Conservation (phyloP, 495 filamentous ascomycete species). For the Trichoderma parareesei region DNA sequence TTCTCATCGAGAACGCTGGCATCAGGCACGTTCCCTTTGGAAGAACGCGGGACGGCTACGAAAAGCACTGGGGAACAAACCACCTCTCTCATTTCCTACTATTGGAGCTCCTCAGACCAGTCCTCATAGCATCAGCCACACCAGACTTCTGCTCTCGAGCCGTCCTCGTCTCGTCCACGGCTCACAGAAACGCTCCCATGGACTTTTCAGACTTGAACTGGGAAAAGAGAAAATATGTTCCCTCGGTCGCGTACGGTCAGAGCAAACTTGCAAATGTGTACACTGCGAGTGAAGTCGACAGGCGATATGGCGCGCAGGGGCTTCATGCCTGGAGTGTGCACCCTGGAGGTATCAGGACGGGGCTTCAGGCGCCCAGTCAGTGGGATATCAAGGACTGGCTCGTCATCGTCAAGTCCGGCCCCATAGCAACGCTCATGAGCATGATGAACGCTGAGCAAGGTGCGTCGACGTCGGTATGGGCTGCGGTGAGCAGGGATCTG, state of each 20-base stretch:
- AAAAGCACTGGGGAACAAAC: constrained; percentile 42
- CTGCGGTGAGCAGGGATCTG: constrained; percentile 34
- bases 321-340: constrained; percentile 19
- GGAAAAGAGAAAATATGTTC: constrained; percentile 17
- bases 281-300: constrained; percentile 21
- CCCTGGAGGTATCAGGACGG: constrained; percentile 22
- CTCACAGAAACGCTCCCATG: constrained; percentile 30
- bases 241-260: constrained; percentile 37
- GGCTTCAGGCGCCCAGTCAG: neutral
- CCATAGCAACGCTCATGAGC: constrained; percentile 10
- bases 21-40: constrained; percentile 35
- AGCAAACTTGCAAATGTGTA: constrained; percentile 44
- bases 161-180: constrained; percentile 27
- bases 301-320: constrained; percentile 17
- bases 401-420: neutral
- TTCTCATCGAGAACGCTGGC: constrained; percentile 26
- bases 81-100: constrained; percentile 45
- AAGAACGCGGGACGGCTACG: constrained; percentile 37
- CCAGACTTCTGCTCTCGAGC: constrained; percentile 26
- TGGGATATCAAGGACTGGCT: neutral
- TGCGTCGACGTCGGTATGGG: constrained; percentile 42
- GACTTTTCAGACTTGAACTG: constrained; percentile 41
- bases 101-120: constrained; percentile 40
- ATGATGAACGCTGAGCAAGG: constrained; percentile 39
- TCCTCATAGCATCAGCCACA: constrained; percentile 32